Percentiles rank a stretch among this genome's conserved stretches.
phyloP scores from a whole-genome alignment of 306 rosid species.

The Quercus cerris region DNA sequence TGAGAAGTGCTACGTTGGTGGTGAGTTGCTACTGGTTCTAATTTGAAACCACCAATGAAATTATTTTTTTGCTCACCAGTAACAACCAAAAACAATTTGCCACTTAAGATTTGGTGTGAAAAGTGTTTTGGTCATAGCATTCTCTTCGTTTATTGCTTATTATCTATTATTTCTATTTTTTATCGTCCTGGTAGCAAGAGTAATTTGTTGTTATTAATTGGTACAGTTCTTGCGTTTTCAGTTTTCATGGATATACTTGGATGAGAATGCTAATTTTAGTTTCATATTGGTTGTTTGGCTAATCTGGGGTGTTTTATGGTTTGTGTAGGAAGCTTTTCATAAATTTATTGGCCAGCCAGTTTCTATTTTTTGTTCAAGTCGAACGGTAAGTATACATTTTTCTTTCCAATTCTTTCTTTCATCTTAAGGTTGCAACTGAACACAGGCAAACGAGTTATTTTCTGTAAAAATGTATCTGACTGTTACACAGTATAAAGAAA shows the following conservation, averaged over 20 bases:
- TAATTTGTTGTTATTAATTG: background rate
- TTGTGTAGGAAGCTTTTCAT: conserved; percentile 69
- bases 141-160: background rate
- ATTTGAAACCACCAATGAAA: no score
- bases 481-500: no score
- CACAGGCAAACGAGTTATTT: no score
- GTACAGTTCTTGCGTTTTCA: background rate
- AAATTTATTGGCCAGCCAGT: conserved; percentile 84
- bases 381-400: conserved; percentile 63
- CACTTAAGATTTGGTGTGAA: no score
- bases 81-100: no score
- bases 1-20: no score
- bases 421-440: no score
- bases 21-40: no score
- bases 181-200: background rate
- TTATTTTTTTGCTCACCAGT: no score
- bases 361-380: conserved; percentile 73
- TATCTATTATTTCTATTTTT: background rate
- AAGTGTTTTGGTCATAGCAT: no score
- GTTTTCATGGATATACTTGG: background rate
- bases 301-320: background rate
- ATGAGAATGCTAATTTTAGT: background rate
- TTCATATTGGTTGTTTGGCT: conserved; percentile 1
- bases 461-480: no score
- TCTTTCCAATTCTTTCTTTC: background rate